Conservation (phyloP, 2,329 filamentous ascomycete genomes). For the Pseudogymnoascus sp. region DNA sequence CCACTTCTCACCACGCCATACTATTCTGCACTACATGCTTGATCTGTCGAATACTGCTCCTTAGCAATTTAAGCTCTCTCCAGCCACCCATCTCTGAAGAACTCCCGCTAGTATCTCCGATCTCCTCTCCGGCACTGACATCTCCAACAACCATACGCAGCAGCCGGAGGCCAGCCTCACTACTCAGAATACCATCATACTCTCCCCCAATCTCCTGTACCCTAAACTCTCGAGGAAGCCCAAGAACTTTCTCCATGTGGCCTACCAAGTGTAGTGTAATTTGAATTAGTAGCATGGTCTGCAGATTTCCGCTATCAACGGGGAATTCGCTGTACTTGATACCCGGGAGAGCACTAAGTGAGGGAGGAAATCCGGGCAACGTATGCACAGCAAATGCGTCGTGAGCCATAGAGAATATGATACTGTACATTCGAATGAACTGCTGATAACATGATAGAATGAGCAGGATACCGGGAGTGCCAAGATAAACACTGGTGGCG, state of each 20-base stretch:
- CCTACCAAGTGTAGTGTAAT: neutral
- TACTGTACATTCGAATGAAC: neutral
- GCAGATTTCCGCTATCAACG: neutral
- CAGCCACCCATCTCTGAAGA: neutral
- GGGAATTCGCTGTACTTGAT: neutral
- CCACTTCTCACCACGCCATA: neutral
- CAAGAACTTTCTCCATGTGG: neutral
- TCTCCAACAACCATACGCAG: slow-evolving; percentile 1
- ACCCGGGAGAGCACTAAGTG: neutral
- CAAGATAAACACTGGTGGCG: neutral
- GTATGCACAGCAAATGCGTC: slow-evolving; percentile 1
- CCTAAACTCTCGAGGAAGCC: neutral
- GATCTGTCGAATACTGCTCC: neutral
- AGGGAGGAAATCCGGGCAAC: neutral
- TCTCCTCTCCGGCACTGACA: neutral
- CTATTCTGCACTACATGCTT: neutral
- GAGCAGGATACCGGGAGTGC: neutral
- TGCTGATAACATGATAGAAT: slow-evolving; percentile 5
- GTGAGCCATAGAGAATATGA: neutral
- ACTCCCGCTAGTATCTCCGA: too few species aligned
- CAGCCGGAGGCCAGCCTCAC: neutral
- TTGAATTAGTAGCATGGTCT: slow-evolving; percentile 1
- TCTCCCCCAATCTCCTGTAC: neutral
- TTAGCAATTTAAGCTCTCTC: neutral
- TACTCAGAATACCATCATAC: neutral